Conservation (phyloP, 2,329 filamentous ascomycete genomes). For the Xylaria arbuscula region DNA sequence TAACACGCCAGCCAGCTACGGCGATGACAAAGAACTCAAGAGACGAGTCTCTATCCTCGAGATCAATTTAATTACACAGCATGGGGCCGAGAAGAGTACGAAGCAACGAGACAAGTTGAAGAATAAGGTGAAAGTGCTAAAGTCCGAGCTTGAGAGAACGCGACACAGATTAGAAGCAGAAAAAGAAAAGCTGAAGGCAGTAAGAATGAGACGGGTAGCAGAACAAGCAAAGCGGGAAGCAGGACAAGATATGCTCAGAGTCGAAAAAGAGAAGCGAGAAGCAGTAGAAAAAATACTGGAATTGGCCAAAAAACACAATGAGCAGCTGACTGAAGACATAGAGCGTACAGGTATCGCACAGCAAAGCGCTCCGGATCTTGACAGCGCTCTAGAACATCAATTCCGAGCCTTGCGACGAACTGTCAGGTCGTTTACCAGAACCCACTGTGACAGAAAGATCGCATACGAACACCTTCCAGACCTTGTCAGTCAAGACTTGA, state of each 20-base stretch:
- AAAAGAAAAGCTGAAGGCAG: neutral
- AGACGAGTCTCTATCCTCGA: neutral
- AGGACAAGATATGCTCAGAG: neutral
- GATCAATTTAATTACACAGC: too few species aligned
- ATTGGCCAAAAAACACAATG: neutral
- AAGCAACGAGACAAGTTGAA: neutral
- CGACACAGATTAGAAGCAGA: neutral
- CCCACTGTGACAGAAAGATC: neutral
- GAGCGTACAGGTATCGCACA: neutral
- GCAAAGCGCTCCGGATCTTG: slow-evolving; percentile 14
- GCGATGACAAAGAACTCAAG: neutral
- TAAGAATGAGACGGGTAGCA: neutral
- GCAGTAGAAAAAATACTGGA: neutral
- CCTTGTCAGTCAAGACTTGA: neutral
- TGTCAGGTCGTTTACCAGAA: neutral
- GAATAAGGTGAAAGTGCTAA: neutral
- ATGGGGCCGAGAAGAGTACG: neutral
- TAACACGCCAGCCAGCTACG: too few species aligned
- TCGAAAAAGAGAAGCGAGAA: too few species aligned
- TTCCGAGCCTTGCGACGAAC: slow-evolving; percentile 3
- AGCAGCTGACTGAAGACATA: slow-evolving; percentile 9
- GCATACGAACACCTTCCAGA: neutral
- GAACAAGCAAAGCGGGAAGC: neutral
- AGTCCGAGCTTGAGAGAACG: neutral
- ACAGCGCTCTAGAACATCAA: neutral